Evolutionary conservation across 176 grass and related monocot species (phyloP), one percentile per base, ranked within the genome.

Genomic region (Elymus sibiricus): DNA sequence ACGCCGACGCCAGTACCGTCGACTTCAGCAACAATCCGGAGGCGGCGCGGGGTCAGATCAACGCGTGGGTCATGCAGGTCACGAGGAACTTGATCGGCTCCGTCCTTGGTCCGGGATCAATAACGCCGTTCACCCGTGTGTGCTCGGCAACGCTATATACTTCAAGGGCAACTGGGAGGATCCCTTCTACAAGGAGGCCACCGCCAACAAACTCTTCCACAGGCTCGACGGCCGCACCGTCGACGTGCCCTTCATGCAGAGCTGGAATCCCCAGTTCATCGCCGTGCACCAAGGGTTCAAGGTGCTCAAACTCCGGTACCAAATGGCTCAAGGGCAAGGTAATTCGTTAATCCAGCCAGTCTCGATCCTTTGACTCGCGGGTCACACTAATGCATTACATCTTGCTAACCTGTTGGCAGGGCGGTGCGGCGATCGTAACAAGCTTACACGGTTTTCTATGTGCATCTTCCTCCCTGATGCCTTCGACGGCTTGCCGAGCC

Each of bases 81-180:
- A 0, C n/a, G 47, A 9, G 61, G 9, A 17, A 46, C 10, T 16
- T 80, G n/a, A 66, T 80, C 61, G 5, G 5, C 7, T 29, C n/a
- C 38, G 5, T 80, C 78, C 42, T 66, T 2, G 14, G 3, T 2
- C 58, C 22, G 13, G 22, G 3, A 25, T 43, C 34, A 6, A 4
- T 60, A 1, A 21, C 15, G 19, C 31, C 6, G 31, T 0, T 14
- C 29, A 78, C 53, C 31, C 15, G 29, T 31, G 5, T 78, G 21
- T 60, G 16, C 70, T 86, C n/a, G 83, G 69, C n/a, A 90, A 82
- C 42, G 88, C 83, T 12, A 39, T 90, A 19, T 90, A 90, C 78
- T 90, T 90, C 71, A 90, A 90, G 68, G 83, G 62, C 15, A 49
- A 19, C 12, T 90, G 88, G 88, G n/a, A 16, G 7, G 4, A 51